phyloP scores from a whole-genome alignment of 2,329 filamentous ascomycete species.

The Penicillium freii region DNA sequence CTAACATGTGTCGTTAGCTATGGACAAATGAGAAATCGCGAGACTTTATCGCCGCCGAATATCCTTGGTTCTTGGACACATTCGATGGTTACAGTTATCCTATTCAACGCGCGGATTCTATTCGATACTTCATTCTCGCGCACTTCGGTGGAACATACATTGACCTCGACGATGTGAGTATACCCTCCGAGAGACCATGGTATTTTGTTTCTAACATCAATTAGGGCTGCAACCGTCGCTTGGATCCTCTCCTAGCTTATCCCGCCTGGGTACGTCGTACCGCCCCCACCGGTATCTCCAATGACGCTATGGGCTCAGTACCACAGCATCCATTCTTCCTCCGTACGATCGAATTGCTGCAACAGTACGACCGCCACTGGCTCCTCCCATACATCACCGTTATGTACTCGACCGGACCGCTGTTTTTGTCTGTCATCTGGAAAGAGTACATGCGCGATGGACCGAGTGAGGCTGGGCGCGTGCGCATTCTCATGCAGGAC shows the following conservation, averaged over 20 bases:
- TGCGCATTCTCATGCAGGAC: constrained; percentile 67
- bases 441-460: constrained; percentile 63
- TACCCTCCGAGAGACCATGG: background rate
- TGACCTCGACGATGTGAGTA: constrained; percentile 67
- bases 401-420: constrained; percentile 74
- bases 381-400: constrained; percentile 70
- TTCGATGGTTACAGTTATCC: constrained; percentile 72
- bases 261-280: constrained; percentile 70
- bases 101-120: constrained; percentile 74
- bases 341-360: constrained; percentile 65
- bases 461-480: constrained; percentile 49
- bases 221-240: constrained; percentile 65
- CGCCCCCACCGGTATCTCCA: constrained; percentile 73
- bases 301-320: constrained; percentile 74
- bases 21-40: constrained; percentile 72
- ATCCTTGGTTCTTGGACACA: constrained; percentile 73
- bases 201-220: constrained; percentile 11
- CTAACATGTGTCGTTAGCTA: constrained; percentile 52
- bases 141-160: constrained; percentile 80
- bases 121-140: constrained; percentile 75
- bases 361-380: constrained; percentile 68
- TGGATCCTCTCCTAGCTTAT: constrained; percentile 67
- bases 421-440: constrained; percentile 74
- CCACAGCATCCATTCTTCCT: constrained; percentile 73
- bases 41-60: constrained; percentile 70